phyloP scores from a whole-genome alignment of 208 protist genomes.

The Acanthamoeba healyi region DNA sequence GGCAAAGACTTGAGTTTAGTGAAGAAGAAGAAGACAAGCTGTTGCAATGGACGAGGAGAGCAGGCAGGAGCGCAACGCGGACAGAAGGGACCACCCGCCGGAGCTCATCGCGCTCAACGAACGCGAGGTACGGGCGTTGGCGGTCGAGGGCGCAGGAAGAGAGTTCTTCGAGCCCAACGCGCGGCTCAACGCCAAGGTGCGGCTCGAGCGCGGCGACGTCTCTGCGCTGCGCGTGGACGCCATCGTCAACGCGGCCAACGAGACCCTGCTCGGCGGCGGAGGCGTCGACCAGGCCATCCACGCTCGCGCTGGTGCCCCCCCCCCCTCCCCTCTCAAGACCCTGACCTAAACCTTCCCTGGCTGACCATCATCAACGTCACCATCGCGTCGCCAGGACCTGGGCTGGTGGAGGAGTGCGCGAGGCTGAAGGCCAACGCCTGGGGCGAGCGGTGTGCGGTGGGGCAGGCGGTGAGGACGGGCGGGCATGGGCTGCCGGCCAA shows the following conservation, averaged over 20 bases:
- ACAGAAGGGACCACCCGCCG: slow-evolving; percentile 22
- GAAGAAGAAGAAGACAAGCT: background rate
- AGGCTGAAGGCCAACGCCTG: background rate
- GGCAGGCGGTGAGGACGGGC: background rate
- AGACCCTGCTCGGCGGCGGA: slow-evolving; percentile 45
- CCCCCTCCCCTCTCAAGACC: too few species aligned
- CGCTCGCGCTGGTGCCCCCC: background rate
- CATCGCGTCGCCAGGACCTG: background rate
- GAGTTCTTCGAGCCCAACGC: background rate
- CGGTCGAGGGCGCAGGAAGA: too few species aligned
- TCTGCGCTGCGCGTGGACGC: slow-evolving; percentile 2
- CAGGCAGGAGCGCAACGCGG: background rate
- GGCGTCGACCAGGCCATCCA: slow-evolving; percentile 69
- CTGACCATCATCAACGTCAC: background rate
- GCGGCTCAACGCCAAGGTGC: background rate
- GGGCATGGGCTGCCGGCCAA: background rate
- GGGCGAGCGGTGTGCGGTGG: slow-evolving; percentile 41
- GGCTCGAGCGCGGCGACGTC: background rate
- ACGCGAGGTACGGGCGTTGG: background rate
- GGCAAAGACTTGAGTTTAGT: too few species aligned
- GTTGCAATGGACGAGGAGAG: slow-evolving; percentile 20
- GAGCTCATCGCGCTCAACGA: slow-evolving; percentile 51
- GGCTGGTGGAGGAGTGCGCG: slow-evolving; percentile 43
- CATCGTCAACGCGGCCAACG: slow-evolving; percentile 71
- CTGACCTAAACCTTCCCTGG: too few species aligned